A percentile compares a stretch with the other conserved stretches of the same genome.
These are phyloP conservation scores for Fusarium dimerum DNA, from an alignment of 2,329 filamentous ascomycete species.

Conservation along the genomic window DNA sequence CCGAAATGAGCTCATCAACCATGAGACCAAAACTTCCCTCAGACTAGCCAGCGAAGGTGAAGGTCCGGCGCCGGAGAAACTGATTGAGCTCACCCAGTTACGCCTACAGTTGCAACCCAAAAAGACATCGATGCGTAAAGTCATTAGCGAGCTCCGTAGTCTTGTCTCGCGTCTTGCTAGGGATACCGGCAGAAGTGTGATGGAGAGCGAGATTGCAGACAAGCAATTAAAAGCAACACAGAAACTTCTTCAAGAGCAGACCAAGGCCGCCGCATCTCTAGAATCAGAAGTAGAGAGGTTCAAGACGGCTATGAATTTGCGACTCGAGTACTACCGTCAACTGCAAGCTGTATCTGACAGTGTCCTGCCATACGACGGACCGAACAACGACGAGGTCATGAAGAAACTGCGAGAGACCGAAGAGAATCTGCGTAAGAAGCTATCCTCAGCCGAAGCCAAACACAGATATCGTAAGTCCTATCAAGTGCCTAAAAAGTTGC, in stretches of 20 bases:
- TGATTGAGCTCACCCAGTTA: slow-evolving; percentile 51
- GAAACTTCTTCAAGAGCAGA: slow-evolving; percentile 51
- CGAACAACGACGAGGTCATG: slow-evolving; percentile 53
- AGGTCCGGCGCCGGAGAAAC: slow-evolving; percentile 70
- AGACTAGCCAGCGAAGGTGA: slow-evolving; percentile 61
- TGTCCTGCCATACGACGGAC: slow-evolving; percentile 72
- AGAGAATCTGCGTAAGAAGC: slow-evolving; percentile 51
- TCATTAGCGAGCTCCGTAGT: slow-evolving; percentile 69
- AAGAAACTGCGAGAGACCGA: slow-evolving; percentile 32
- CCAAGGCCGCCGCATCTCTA: slow-evolving; percentile 47
- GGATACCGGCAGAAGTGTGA: slow-evolving; percentile 53
- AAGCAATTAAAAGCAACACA: slow-evolving; percentile 64
- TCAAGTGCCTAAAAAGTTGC: too few species aligned
- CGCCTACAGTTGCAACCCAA: slow-evolving; percentile 53
- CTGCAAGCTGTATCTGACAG: slow-evolving; percentile 89
- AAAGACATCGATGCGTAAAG: slow-evolving; percentile 67
- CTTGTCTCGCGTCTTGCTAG: slow-evolving; percentile 57
- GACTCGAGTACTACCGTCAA: slow-evolving; percentile 87
- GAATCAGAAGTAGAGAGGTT: slow-evolving; percentile 77
- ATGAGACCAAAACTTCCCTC: slow-evolving; percentile 68
- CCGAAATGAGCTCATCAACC: slow-evolving; percentile 70
- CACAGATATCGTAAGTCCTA: slow-evolving; percentile 64
- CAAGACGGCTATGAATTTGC: slow-evolving; percentile 76
- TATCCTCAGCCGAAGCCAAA: slow-evolving; percentile 69
- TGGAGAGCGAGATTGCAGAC: slow-evolving; percentile 67